Percentiles rank a stretch among this genome's conserved stretches.
Evolutionary conservation across 441 rosid species (phyloP).

Genomic region (Kokia cookei): DNA sequence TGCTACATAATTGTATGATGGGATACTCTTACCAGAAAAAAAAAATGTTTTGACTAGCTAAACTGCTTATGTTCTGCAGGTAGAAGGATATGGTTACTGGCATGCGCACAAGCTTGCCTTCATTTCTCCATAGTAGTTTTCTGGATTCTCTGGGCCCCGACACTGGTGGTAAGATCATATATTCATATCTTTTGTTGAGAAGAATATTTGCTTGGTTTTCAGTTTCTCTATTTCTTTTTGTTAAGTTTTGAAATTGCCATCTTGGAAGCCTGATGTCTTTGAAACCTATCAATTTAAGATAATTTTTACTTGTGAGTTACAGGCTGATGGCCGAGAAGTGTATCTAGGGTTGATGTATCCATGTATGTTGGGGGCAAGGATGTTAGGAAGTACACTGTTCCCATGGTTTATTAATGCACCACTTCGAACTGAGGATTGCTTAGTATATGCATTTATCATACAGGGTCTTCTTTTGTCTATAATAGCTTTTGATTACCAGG

Average conservation of each 20-base stretch:
- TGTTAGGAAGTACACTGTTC: conserved; percentile 83
- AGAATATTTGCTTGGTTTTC: background rate
- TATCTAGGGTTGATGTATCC: conserved; percentile 78
- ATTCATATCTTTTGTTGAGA: conserved; percentile 4
- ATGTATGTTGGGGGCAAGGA: conserved; percentile 80
- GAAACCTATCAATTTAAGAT: background rate
- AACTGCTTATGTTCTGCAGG: conserved; percentile 33
- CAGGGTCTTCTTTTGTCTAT: conserved; percentile 64
- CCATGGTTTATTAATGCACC: conserved; percentile 77
- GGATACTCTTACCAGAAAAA: background rate
- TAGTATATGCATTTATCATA: conserved; percentile 48
- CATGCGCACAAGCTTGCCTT: conserved; percentile 74
- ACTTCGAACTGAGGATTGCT: conserved; percentile 72
- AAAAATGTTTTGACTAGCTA: background rate
- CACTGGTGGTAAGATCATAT: conserved; percentile 70
- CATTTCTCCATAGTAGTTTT: conserved; percentile 72
- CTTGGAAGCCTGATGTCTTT: background rate
- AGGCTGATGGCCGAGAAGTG: conserved; percentile 98
- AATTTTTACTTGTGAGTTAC: conserved; percentile 7
- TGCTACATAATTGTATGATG: background rate
- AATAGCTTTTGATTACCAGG: conserved; percentile 95
- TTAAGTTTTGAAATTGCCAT: background rate
- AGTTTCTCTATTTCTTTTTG: conserved; percentile 1
- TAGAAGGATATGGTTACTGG: conserved; percentile 74
- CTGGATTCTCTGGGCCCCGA: conserved; percentile 98